Base-by-base conservation (phyloP, 495 filamentous ascomycete species). In the Aspergillus sparsus region DNA sequence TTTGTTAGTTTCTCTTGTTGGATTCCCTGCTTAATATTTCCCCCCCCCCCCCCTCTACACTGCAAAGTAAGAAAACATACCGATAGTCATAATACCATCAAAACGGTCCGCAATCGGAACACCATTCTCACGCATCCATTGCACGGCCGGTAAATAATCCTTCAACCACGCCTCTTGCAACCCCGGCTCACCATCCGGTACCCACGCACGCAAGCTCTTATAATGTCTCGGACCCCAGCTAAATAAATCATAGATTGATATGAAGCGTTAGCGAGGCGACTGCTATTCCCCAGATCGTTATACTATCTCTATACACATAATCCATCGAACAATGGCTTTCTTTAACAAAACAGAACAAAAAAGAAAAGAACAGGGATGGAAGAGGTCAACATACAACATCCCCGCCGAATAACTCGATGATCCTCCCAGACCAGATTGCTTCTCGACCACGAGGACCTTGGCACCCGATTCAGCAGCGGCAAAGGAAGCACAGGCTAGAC, bases 61-160 rank as follows among this genome's bases (percentile, higher is more conserved):
- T 1, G 21, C 3, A 1, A 49, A 31, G 12, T 7, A 27, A 7
- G 32, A 11, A 31, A n/a, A 46, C 33, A 11, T 62, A 68, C 68
- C 66, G 13, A 71, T 71, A n/a, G 66, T 68, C 66, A 71, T 68
- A 36, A 71, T 71, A 3, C 68, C 68, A 44, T 71, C 66, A 37
- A 66, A 71, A n/a, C 68, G 59, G 1, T 62, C 7, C 6, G 68
- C 63, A 7, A 54, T 66, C 7, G 68, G 68, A 7, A 71, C 61
- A 3, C 58, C 63, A 47, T 63, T 66, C 0, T 66, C 53, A 41
- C 68, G 68, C 68, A 71, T 71, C 66, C 66, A 70, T 45, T 68
- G 68, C 8, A 70, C 68, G 0, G 66, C 68, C 7, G 66, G 59
- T 0, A 70, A 55, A 46, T 71, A 71, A 15, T 71, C 66, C 7